phyloP scores from a whole-genome alignment of 1,284 basidiomycete genomes.

The Malassezia psittaci region DNA sequence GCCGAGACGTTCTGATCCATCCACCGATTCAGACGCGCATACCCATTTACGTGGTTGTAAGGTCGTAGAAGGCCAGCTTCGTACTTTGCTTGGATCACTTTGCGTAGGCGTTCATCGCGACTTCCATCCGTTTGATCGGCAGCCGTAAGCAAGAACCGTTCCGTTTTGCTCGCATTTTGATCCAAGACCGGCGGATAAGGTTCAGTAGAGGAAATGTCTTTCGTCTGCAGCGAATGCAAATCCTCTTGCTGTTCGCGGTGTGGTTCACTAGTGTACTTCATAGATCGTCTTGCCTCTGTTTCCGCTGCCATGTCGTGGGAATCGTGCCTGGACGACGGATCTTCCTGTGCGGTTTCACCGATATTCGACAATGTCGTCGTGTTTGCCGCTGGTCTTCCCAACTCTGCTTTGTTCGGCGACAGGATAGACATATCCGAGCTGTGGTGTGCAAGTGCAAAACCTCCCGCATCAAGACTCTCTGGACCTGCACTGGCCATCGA shows the following conservation, averaged over 20 bases:
- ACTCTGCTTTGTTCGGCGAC: not conserved
- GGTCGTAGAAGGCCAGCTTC: slow-evolving; percentile 89
- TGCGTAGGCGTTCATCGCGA: slow-evolving; percentile 74
- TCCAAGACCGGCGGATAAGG: slow-evolving; percentile 19
- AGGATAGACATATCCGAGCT: not conserved
- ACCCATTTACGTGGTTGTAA: slow-evolving; percentile 71
- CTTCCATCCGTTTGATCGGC: slow-evolving; percentile 88
- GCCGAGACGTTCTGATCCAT: slow-evolving; percentile 66
- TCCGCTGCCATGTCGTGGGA: not conserved
- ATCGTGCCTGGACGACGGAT: not conserved
- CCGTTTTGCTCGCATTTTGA: slow-evolving; percentile 49
- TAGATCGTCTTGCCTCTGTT: not conserved
- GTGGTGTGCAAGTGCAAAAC: not conserved
- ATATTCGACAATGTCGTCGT: not conserved
- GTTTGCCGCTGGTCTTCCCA: no score
- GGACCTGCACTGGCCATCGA: not conserved
- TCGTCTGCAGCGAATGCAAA: no score
- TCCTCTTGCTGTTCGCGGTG: no score
- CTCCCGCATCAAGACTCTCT: not conserved
- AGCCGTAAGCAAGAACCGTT: slow-evolving; percentile 81
- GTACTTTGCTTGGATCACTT: slow-evolving; percentile 92
- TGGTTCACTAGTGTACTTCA: no score
- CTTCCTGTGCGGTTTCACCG: not conserved
- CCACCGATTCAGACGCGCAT: slow-evolving; percentile 54
- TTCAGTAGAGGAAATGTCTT: not conserved